A percentile compares a stretch with the other conserved stretches of the same genome.
Conservation (phyloP, 1,284 basidiomycete species). For the Tremellales sp. region DNA sequence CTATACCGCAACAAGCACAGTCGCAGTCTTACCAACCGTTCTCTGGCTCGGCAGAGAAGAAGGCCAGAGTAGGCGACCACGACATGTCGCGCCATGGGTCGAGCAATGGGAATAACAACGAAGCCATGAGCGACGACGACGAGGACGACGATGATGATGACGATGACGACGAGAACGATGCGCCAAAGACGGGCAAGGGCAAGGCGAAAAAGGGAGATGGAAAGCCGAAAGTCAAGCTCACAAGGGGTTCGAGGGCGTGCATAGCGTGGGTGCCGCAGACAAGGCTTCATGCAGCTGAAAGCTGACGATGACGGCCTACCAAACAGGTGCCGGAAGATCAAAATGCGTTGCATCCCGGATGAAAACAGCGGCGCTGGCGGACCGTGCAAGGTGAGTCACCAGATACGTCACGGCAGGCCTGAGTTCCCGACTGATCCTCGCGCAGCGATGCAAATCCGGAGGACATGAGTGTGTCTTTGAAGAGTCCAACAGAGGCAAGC, state of each 20-base stretch:
- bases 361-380: conserved; percentile 61
- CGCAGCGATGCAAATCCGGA: conserved; percentile 57
- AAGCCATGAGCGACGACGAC: conserved; percentile 26
- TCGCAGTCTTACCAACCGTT: conserved; percentile 8
- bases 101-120: conserved; percentile 14
- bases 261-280: conserved; percentile 29
- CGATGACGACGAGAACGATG: conserved; percentile 18
- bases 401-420: neutral
- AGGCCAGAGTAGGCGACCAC: conserved; percentile 9
- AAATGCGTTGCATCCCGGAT: conserved; percentile 98
- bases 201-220: conserved; percentile 33
- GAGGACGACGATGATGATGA: conserved; percentile 36
- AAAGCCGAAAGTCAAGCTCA: conserved; percentile 69
- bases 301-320: conserved; percentile 4
- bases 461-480: conserved; percentile 91
- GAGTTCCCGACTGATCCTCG: neutral
- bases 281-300: neutral
- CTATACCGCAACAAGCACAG: conserved; percentile 21
- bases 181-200: conserved; percentile 13
- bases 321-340: conserved; percentile 73
- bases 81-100: conserved; percentile 5
- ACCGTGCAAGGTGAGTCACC: conserved; percentile 66
- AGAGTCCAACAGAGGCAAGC: conserved; percentile 87
- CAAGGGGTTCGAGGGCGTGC: conserved; percentile 66
- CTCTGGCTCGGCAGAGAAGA: conserved; percentile 16